These are phyloP conservation scores for Fusarium sp. DNA, from an alignment of 2,329 filamentous ascomycete species.

Conservation along the genomic window DNA sequence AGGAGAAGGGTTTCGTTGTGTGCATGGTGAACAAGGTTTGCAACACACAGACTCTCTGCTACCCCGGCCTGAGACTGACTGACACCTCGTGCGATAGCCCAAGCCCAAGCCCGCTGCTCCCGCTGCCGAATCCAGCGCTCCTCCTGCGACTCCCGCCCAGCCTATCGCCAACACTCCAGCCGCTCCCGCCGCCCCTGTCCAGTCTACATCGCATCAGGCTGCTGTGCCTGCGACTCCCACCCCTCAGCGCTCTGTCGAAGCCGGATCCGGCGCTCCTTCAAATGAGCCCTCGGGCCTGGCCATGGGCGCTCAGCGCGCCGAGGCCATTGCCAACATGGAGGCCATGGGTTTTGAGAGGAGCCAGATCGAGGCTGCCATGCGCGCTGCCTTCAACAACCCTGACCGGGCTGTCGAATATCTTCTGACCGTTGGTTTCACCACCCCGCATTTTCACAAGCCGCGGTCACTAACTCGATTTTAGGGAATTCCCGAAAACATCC, in stretches of 20 bases:
- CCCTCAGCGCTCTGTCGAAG: slow-evolving; percentile 59
- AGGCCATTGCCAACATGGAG: slow-evolving; percentile 92
- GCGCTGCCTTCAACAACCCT: slow-evolving; percentile 95
- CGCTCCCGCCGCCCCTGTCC: slow-evolving; percentile 57
- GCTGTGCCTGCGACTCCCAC: slow-evolving; percentile 66
- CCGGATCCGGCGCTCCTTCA: slow-evolving; percentile 57
- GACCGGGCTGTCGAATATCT: slow-evolving; percentile 98
- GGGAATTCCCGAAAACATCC: slow-evolving; percentile 91
- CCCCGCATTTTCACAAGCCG: background rate
- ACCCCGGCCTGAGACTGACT: slow-evolving; percentile 18
- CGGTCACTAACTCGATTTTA: slow-evolving; percentile 50
- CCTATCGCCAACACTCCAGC: slow-evolving; percentile 72
- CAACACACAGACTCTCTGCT: background rate
- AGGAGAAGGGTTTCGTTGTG: slow-evolving; percentile 99
- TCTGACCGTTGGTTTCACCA: slow-evolving; percentile 73
- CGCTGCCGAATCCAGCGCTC: slow-evolving; percentile 69
- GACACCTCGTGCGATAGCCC: slow-evolving; percentile 47
- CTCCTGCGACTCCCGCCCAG: slow-evolving; percentile 67
- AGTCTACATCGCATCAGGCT: slow-evolving; percentile 59
- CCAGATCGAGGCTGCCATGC: slow-evolving; percentile 93
- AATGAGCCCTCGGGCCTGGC: slow-evolving; percentile 80
- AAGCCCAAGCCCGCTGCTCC: slow-evolving; percentile 75
- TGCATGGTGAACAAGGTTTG: slow-evolving; percentile 97
- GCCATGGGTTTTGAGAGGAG: slow-evolving; percentile 93
- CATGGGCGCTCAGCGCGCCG: slow-evolving; percentile 84